Evolutionary conservation across 2,329 filamentous ascomycete species (phyloP).

Genomic region (Corinectria fuckeliana): DNA sequence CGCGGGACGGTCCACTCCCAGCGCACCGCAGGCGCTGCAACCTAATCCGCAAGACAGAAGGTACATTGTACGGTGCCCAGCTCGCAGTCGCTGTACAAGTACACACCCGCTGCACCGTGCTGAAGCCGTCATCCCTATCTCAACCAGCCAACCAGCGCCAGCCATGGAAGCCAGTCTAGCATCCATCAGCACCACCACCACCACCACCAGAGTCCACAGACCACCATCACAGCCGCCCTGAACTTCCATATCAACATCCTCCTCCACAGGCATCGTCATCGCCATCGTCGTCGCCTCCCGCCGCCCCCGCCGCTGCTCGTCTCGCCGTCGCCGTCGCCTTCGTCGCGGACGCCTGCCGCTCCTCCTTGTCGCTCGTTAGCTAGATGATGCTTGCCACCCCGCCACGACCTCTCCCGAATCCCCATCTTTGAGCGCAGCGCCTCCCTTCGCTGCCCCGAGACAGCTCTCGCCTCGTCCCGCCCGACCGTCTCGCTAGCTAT

Average conservation of each 20-base stretch:
- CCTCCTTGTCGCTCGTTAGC: slow-evolving; percentile 32
- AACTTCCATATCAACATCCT: slow-evolving; percentile 16
- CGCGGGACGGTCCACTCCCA: slow-evolving; percentile 17
- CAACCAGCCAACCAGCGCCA: slow-evolving; percentile 18
- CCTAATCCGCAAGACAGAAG: not conserved
- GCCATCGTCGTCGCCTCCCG: slow-evolving; percentile 6
- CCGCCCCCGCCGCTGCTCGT: not conserved
- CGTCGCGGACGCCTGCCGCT: slow-evolving; percentile 13
- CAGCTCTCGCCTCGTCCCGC: slow-evolving; percentile 13
- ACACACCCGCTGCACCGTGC: not conserved
- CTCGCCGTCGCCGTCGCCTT: slow-evolving; percentile 16
- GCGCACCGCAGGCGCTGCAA: not conserved
- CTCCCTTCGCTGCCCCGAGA: slow-evolving; percentile 21
- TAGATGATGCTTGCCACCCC: slow-evolving; percentile 37
- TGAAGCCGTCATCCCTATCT: slow-evolving; percentile 1
- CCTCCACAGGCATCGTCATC: slow-evolving; percentile 2
- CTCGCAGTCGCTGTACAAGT: not conserved
- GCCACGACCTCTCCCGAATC: slow-evolving; percentile 32
- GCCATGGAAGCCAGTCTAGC: slow-evolving; percentile 13
- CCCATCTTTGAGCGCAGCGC: slow-evolving; percentile 30
- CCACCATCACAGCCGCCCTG: slow-evolving; percentile 9
- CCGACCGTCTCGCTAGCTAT: slow-evolving; percentile 2
- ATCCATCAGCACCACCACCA: not conserved
- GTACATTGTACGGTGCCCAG: not conserved
- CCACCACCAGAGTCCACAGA: not conserved